phyloP scores from a whole-genome alignment of 208 protist species.

The Borovskyia barvae region DNA sequence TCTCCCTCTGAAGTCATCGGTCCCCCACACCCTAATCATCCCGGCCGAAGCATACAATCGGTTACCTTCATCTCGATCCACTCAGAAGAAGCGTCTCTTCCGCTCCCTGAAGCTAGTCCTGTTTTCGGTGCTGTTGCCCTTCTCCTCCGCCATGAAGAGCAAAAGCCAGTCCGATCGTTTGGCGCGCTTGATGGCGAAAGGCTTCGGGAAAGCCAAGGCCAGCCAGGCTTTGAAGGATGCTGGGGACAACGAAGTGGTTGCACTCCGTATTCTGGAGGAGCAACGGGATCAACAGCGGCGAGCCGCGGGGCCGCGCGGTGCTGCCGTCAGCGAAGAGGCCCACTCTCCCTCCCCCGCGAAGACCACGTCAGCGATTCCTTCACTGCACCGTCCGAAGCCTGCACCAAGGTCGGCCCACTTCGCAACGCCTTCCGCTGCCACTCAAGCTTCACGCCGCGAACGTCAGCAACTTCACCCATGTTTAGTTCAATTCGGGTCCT shows the following conservation, averaged over 20 bases:
- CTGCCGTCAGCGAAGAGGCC: background rate
- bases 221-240: slow-evolving; percentile 64
- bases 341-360: background rate
- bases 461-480: slow-evolving; percentile 50
- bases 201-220: slow-evolving; percentile 62
- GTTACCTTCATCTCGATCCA: too few relatives aligned
- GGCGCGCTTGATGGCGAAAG: slow-evolving; percentile 33
- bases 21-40: too few relatives aligned
- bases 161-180: slow-evolving; percentile 4
- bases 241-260: slow-evolving; percentile 44
- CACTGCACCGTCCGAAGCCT: slow-evolving; percentile 1
- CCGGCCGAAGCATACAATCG: too few relatives aligned
- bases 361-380: slow-evolving; percentile 3
- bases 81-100: too few relatives aligned
- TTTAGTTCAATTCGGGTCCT: slow-evolving; percentile 71
- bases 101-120: too few relatives aligned
- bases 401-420: background rate
- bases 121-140: too few relatives aligned
- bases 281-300: slow-evolving; percentile 24
- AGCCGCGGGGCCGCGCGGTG: background rate
- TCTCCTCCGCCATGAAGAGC: slow-evolving; percentile 7
- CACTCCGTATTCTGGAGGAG: slow-evolving; percentile 44
- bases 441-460: slow-evolving; percentile 1
- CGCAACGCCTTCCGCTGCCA: background rate
- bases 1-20: too few relatives aligned